Base-by-base conservation (phyloP, 139 green algal genomes). In the Chlamydomonas sp. region DNA sequence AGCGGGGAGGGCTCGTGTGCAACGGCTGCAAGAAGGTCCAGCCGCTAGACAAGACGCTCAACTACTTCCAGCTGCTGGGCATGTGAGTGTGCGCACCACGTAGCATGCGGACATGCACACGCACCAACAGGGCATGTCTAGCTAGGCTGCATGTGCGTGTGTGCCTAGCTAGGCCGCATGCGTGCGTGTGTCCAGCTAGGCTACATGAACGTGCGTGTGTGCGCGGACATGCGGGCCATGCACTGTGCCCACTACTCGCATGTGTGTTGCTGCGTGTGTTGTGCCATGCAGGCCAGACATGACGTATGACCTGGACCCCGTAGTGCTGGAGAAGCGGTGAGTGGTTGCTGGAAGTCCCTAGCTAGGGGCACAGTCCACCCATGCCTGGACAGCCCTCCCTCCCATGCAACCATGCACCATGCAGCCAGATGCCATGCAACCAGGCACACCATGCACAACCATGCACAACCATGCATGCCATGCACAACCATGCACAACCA, bases 271-370 rank as follows among this genome's bases (percentile, higher is more conserved):
- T n/a, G n/a, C n/a, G n/a, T n/a, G n/a, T n/a, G n/a, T n/a, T n/a
- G n/a, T n/a, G 54, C 54, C 54, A 62, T 16, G 65, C 74, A 84
- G 76, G 22, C 36, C 34, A 3, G n/a, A 70, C n/a, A 67, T 69
- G 10, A 70, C 35, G 1, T 91, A 82, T 62, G 77, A 89, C 20
- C 1, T 92, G 2, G 75, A 87, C 34, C 20, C 72, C 2, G n/a
- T 36, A 2, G 24, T 72, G 10, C 77, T 92, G 34, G 87, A 92
- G 63, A 48, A 36, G 34, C 69, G 67, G 1, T 92, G n/a, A n/a
- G n/a, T n/a, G n/a, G n/a, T n/a, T n/a, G n/a, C n/a, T n/a, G n/a
- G n/a, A n/a, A n/a, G n/a, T n/a, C n/a, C n/a, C n/a, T n/a, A n/a
- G n/a, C n/a, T n/a, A n/a, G n/a, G n/a, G n/a, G n/a, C n/a, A n/a